Conservation (phyloP, 2,329 filamentous ascomycete genomes). For the Paramyrothecium sp. region DNA sequence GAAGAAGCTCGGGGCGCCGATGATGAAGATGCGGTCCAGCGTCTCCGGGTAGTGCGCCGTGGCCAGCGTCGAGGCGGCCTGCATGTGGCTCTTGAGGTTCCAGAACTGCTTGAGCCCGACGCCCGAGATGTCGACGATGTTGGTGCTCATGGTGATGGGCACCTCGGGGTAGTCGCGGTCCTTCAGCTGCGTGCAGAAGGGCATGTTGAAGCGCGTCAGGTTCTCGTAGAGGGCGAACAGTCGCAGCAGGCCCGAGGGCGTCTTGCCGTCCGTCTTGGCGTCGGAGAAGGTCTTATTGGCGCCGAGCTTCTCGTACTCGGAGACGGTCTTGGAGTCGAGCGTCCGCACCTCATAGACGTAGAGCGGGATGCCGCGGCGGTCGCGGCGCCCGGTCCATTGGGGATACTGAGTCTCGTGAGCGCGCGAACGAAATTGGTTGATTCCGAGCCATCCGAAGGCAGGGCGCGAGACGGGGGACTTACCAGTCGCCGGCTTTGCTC, state of each 20-base stretch:
- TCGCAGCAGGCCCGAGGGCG: slow-evolving; percentile 73
- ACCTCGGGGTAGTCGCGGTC: slow-evolving; percentile 72
- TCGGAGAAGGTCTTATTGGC: slow-evolving; percentile 57
- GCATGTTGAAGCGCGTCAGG: slow-evolving; percentile 81
- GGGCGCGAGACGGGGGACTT: slow-evolving; percentile 22
- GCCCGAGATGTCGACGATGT: slow-evolving; percentile 89
- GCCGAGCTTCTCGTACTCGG: slow-evolving; percentile 69
- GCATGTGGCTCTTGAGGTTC: slow-evolving; percentile 93
- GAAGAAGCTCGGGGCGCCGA: slow-evolving; percentile 88
- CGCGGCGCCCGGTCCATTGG: slow-evolving; percentile 90
- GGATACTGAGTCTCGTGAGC: slow-evolving; percentile 62
- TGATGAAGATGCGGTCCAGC: slow-evolving; percentile 66
- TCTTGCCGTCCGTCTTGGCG: slow-evolving; percentile 64
- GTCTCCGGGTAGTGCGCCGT: slow-evolving; percentile 96
- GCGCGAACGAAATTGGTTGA: background rate
- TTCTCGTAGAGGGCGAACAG: slow-evolving; percentile 95
- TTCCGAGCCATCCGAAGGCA: background rate
- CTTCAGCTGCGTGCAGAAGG: slow-evolving; percentile 73
- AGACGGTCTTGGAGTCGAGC: slow-evolving; percentile 78
- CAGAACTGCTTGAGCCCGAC: slow-evolving; percentile 93
- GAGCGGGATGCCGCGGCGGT: slow-evolving; percentile 86
- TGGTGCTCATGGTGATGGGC: slow-evolving; percentile 90
- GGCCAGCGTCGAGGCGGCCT: slow-evolving; percentile 82
- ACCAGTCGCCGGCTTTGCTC: slow-evolving; percentile 78
- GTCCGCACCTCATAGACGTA: slow-evolving; percentile 87